Conservation (phyloP, 176 grass and related monocot species). For the Neostapfia colusana region DNA sequence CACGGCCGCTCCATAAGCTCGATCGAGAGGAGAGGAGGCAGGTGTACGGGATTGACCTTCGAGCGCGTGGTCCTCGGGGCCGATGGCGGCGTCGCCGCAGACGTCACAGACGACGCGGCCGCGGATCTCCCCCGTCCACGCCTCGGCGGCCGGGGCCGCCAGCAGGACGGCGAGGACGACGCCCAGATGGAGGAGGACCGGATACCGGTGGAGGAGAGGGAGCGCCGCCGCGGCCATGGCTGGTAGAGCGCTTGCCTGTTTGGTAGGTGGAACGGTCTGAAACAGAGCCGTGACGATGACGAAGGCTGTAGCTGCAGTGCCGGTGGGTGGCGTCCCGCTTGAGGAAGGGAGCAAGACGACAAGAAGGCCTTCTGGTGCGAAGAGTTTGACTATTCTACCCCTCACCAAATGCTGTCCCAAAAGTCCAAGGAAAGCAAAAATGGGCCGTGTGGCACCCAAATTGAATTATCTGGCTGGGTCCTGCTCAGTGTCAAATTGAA, state of each 20-base stretch:
- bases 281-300: background rate
- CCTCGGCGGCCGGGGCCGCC: constrained; percentile 37
- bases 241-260: background rate
- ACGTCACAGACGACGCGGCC: constrained; percentile 90
- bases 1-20: background rate
- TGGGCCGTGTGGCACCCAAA: background rate
- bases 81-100: constrained; percentile 76
- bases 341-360: background rate
- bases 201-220: background rate
- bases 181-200: background rate
- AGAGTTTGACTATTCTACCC: background rate
- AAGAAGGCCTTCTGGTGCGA: background rate
- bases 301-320: background rate
- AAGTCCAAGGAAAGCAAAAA: background rate
- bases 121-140: constrained; percentile 90
- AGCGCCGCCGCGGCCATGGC: constrained; percentile 37
- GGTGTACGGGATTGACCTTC: constrained; percentile 51
- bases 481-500: background rate
- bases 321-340: background rate
- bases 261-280: background rate
- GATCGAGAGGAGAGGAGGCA: background rate
- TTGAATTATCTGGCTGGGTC: background rate
- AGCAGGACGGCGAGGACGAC: constrained; percentile 33
- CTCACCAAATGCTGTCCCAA: background rate
- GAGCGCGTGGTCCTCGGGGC: constrained; percentile 83